Percentiles rank a stretch among this genome's conserved stretches.
Conservation (phyloP, 2,329 filamentous ascomycete species). For the Tolypocladium amazonense region DNA sequence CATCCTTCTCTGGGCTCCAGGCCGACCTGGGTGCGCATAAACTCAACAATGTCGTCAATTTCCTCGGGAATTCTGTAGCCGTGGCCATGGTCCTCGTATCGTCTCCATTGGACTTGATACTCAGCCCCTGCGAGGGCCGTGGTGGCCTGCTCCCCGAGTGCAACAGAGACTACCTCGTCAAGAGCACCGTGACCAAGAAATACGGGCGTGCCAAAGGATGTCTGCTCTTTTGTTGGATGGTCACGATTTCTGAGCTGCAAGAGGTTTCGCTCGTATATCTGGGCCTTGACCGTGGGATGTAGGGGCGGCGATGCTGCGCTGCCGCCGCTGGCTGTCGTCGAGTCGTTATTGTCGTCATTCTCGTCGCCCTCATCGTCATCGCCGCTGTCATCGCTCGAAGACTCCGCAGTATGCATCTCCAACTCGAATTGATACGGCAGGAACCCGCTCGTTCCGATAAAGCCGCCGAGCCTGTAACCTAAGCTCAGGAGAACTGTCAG, state of each 20-base stretch:
- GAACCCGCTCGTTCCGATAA: constrained; percentile 36
- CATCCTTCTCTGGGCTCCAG: background rate
- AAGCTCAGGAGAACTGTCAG: constrained; percentile 30
- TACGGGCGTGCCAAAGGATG: constrained; percentile 21
- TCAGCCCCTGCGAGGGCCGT: constrained; percentile 16
- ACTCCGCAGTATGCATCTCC: constrained; percentile 10
- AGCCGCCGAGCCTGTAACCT: constrained; percentile 25
- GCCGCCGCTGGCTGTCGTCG: too few relatives aligned
- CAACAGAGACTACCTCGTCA: constrained; percentile 23
- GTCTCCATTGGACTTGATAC: constrained; percentile 14
- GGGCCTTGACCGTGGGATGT: constrained; percentile 11
- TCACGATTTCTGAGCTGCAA: constrained; percentile 12
- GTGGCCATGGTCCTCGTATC: constrained; percentile 30
- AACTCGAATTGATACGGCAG: constrained; percentile 28
- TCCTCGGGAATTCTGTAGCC: constrained; percentile 37
- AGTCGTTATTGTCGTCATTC: background rate
- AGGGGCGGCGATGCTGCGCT: background rate
- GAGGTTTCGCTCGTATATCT: constrained; percentile 21
- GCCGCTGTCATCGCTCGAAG: constrained; percentile 7
- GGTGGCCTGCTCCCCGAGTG: constrained; percentile 19
- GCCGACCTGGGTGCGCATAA: constrained; percentile 10
- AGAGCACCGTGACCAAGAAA: constrained; percentile 32
- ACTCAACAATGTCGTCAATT: constrained; percentile 29
- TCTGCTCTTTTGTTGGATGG: background rate
- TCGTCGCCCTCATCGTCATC: constrained; percentile 10